These are phyloP conservation scores for Torulaspora maleeae DNA, from an alignment of 805 yeast species.

Conservation along the genomic window DNA sequence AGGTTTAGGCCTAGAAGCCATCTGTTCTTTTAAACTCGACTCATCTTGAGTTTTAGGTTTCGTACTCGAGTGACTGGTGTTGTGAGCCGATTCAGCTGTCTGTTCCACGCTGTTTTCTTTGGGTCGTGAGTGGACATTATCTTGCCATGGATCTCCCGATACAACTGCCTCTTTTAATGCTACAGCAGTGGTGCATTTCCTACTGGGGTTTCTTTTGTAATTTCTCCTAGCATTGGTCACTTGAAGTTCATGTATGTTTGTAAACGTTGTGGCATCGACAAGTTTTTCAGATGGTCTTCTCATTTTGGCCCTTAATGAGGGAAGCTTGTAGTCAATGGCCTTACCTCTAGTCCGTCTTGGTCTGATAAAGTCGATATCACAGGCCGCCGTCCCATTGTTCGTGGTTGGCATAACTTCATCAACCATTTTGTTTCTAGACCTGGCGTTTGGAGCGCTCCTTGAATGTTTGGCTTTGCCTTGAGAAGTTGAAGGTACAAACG, in stretches of 20 bases:
- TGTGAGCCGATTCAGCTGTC: background rate
- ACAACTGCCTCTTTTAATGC: conserved; percentile 1
- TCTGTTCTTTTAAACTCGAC: background rate
- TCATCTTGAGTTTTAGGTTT: background rate
- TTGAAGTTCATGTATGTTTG: conserved; percentile 34
- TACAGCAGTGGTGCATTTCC: conserved; percentile 2
- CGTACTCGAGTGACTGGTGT: background rate
- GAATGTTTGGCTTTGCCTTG: conserved; percentile 31
- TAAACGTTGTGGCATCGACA: conserved; percentile 53
- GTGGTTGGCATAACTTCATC: conserved; percentile 41
- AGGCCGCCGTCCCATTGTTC: conserved; percentile 20
- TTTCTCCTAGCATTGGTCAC: conserved; percentile 19
- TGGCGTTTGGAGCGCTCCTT: conserved; percentile 31
- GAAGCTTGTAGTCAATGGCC: conserved; percentile 60
- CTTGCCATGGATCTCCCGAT: background rate
- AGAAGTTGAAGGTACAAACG: conserved; percentile 21
- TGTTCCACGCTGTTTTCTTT: background rate
- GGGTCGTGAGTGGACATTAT: background rate
- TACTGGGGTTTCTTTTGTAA: conserved; percentile 2
- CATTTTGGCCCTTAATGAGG: conserved; percentile 63
- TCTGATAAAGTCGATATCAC: conserved; percentile 22
- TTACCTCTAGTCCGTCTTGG: conserved; percentile 51
- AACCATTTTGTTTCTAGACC: conserved; percentile 25
- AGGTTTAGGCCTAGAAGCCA: background rate
- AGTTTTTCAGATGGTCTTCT: conserved; percentile 58